Evolutionary conservation across 495 filamentous ascomycete species (phyloP).

Genomic region (Aspergillus affinis): DNA sequence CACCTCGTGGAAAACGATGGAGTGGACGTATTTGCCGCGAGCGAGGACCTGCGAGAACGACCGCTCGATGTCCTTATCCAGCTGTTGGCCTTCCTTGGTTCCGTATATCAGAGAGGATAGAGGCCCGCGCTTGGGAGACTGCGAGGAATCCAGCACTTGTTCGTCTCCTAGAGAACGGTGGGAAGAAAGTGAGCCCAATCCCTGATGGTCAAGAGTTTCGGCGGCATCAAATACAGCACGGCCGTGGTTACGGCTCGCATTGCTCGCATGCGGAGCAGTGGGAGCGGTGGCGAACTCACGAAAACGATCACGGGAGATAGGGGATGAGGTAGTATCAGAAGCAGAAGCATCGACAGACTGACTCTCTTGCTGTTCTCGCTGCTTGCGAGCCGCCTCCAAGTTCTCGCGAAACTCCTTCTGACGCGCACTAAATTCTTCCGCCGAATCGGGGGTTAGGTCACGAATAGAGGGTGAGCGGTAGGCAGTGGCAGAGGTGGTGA

Average conservation of each 20-base stretch:
- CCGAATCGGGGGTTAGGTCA: conserved; percentile 73
- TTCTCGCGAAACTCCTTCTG: conserved; percentile 86
- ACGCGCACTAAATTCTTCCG: conserved; percentile 70
- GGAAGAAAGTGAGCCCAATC: conserved; percentile 67
- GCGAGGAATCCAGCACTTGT: conserved; percentile 45
- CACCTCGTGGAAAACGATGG: conserved; percentile 95
- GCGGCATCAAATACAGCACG: conserved; percentile 42
- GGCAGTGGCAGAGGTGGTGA: conserved; percentile 56
- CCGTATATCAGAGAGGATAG: conserved; percentile 84
- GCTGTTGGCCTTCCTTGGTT: conserved; percentile 86
- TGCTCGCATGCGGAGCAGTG: conserved; percentile 56
- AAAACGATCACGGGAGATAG: conserved; percentile 34
- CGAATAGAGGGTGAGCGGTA: conserved; percentile 74
- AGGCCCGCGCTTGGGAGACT: conserved; percentile 48
- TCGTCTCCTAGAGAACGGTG: conserved; percentile 52
- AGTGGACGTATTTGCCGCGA: conserved; percentile 96
- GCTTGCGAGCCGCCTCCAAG: conserved; percentile 70
- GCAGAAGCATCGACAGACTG: conserved; percentile 55
- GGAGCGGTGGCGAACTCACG: conserved; percentile 50
- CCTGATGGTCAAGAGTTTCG: conserved; percentile 40
- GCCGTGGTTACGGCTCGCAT: conserved; percentile 46
- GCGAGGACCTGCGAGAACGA: conserved; percentile 93
- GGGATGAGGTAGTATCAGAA: conserved; percentile 42
- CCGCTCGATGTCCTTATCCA: conserved; percentile 92
- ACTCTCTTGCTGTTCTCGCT: conserved; percentile 82